Base-by-base conservation (phyloP, 1,284 basidiomycete genomes). In the Boletus semigastroideus region DNA sequence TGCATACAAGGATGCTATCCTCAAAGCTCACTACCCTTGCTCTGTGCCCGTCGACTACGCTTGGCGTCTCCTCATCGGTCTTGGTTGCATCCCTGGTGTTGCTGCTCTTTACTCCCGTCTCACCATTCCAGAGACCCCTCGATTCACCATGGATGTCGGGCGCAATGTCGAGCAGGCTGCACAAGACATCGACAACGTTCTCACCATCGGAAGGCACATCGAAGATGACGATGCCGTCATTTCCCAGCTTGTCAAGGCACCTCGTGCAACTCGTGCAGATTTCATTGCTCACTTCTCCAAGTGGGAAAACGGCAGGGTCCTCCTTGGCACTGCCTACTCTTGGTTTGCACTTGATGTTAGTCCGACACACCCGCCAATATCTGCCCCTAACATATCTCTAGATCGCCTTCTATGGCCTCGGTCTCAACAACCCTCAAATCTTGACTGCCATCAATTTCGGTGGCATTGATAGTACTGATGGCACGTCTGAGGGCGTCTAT, bases 71-170 rank as follows among this genome's bases (percentile, higher is more conserved):
- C 65, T 80, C 51, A 74, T 81, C 4, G 78, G 78, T 38, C 64
- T 82, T 25, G 78, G 79, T 27, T 75, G 78, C 16, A 65, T 83
- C 17, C 80, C 82, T 4, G 79, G 72, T 17, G 71, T 71, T 16
- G 56, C 77, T 22, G 80, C 79, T 2, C 73, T 82, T 22, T 82
- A 80, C 59, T 80, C 79, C 67, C 79, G 80, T 47, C 71, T 82
- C 28, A 80, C 78, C 3, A 77, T 83, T 31, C 78, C 80, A 11
- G 82, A 83, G 60, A 79, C 80, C 0, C 73, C 84, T 40, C 81
- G 84, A 51, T 88, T 83, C 73, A 87, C 83, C 34, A 82, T 87
- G 79, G 86, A 87, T 65, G 71, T 87, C 50, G 82, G 86, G 68
- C 78, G 82, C 52, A 82, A 86, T 65, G 72, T 86, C 48, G 74